These are phyloP conservation scores for Metschnikowia chrysomelidarum DNA, from an alignment of 805 yeast genomes.

Conservation along the genomic window DNA sequence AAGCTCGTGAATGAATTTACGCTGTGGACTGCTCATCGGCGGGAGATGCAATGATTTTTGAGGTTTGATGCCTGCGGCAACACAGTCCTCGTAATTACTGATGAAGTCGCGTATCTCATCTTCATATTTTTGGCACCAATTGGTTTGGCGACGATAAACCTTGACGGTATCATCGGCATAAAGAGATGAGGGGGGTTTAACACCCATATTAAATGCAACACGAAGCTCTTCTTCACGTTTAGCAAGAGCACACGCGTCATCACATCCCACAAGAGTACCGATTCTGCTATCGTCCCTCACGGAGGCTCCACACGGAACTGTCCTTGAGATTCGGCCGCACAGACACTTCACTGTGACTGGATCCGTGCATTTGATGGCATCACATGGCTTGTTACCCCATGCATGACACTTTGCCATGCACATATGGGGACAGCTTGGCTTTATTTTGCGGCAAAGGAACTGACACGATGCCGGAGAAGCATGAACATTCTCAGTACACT, in stretches of 20 bases:
- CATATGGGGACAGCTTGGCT: constrained; percentile 63
- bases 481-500: constrained; percentile 63
- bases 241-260: constrained; percentile 61
- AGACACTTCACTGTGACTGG: constrained; percentile 52
- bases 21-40: constrained; percentile 68
- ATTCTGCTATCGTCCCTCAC: constrained; percentile 28
- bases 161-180: constrained; percentile 48
- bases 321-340: constrained; percentile 57
- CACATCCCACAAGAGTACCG: constrained; percentile 54
- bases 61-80: constrained; percentile 20
- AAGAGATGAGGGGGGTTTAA: constrained; percentile 23
- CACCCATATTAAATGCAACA: constrained; percentile 51
- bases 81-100: constrained; percentile 26
- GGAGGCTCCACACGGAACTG: constrained; percentile 59
- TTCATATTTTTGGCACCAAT: constrained; percentile 72
- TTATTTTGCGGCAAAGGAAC: constrained; percentile 52
- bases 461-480: constrained; percentile 48
- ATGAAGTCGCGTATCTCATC: constrained; percentile 49
- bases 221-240: constrained; percentile 61
- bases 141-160: constrained; percentile 52
- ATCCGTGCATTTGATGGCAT: constrained; percentile 50
- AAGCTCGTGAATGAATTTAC: constrained; percentile 68
- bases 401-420: constrained; percentile 67
- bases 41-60: constrained; percentile 57
- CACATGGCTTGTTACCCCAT: constrained; percentile 46